Conservation (phyloP, 371 early-diverging fungal species). For the Apophysomyces variabilis region DNA sequence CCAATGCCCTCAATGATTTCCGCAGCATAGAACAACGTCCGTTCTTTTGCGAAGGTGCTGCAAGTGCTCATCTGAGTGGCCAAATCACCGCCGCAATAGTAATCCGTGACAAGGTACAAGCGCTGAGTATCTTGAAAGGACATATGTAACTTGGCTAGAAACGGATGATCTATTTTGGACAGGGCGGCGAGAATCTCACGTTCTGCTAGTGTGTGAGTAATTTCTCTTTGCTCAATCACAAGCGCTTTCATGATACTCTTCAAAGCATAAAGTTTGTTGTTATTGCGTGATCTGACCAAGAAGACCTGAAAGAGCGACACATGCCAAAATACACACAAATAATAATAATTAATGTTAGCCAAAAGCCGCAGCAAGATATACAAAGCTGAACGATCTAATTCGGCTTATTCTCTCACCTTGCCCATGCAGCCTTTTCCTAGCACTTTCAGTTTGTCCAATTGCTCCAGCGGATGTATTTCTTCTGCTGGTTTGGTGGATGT, state of each 20-base stretch:
- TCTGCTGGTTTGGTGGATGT: background rate
- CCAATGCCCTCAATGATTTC: conserved; percentile 90
- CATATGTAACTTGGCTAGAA: conserved; percentile 92
- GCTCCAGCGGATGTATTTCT: conserved; percentile 25
- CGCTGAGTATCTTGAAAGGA: conserved; percentile 92
- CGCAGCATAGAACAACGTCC: conserved; percentile 77
- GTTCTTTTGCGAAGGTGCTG: conserved; percentile 47
- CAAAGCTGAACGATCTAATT: conserved; percentile 76
- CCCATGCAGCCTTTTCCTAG: conserved; percentile 53
- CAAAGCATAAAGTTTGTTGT: conserved; percentile 81
- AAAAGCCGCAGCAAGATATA: background rate
- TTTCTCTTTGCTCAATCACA: conserved; percentile 89
- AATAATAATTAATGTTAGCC: too few relatives aligned
- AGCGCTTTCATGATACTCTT: conserved; percentile 96
- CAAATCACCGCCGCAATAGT: conserved; percentile 86
- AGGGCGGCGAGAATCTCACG: conserved; percentile 55
- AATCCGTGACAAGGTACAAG: conserved; percentile 97
- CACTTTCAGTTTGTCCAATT: conserved; percentile 34
- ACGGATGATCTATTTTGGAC: conserved; percentile 73
- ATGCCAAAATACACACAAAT: too few relatives aligned
- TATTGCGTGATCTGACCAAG: conserved; percentile 74
- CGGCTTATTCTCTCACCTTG: conserved; percentile 39
- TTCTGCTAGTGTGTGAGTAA: conserved; percentile 69
- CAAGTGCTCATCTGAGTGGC: conserved; percentile 63
- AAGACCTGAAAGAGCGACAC: conserved; percentile 77